Evolutionary conservation across 495 filamentous ascomycete genomes (phyloP).

Genomic region (Penicillium flavigenum): DNA sequence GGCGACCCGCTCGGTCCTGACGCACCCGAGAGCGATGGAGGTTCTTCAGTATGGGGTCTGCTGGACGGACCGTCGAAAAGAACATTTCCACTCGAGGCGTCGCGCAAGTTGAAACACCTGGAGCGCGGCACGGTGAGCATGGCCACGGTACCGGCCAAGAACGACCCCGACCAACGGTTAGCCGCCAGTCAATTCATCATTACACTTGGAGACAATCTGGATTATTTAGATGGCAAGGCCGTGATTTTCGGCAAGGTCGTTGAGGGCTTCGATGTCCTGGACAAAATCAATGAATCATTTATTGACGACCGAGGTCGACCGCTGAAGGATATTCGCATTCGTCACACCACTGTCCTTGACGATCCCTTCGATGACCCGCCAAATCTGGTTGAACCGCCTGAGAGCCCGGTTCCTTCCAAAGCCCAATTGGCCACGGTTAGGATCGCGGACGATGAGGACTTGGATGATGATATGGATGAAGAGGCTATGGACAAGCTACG

Average conservation of each 20-base stretch:
- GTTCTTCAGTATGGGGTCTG: conserved; percentile 86
- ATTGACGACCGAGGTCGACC: conserved; percentile 81
- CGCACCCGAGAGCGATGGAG: conserved; percentile 80
- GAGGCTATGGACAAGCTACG: conserved; percentile 75
- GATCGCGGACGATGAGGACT: conserved; percentile 83
- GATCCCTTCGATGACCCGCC: conserved; percentile 82
- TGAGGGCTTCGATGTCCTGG: conserved; percentile 86
- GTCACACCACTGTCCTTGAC: conserved; percentile 85
- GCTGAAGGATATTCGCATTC: conserved; percentile 87
- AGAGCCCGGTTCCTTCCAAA: conserved; percentile 77
- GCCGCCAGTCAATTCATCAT: conserved; percentile 89
- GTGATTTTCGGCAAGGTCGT: conserved; percentile 94
- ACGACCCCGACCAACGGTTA: conserved; percentile 75
- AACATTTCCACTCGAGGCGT: conserved; percentile 79
- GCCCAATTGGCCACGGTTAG: conserved; percentile 88
- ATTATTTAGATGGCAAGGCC: conserved; percentile 85
- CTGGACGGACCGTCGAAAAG: conserved; percentile 69
- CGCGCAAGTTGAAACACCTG: conserved; percentile 79
- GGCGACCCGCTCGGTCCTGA: conserved; percentile 88
- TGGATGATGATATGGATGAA: conserved; percentile 74
- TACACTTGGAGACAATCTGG: conserved; percentile 81
- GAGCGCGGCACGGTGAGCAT: conserved; percentile 91
- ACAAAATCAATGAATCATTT: conserved; percentile 89
- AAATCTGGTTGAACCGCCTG: conserved; percentile 69
- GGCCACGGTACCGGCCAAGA: conserved; percentile 75